Evolutionary conservation across 768 basidiomycete species (phyloP).

Genomic region (Leucocoprinus birnbaumii): DNA sequence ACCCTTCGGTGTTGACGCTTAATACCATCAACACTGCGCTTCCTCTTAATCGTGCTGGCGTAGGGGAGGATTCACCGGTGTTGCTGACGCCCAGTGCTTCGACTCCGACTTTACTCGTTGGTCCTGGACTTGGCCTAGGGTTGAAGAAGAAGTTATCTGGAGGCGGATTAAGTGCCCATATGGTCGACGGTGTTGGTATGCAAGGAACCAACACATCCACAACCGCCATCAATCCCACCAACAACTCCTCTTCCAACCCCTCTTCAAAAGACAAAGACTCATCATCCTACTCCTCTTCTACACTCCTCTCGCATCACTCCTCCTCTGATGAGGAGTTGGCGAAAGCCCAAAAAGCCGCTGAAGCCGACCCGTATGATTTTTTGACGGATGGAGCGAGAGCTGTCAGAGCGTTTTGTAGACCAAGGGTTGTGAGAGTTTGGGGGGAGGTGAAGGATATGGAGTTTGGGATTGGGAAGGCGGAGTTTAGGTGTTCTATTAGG

Average conservation of each 20-base stretch:
- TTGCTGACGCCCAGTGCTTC: slow-evolving; percentile 13
- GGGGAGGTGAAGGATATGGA: slow-evolving; percentile 63
- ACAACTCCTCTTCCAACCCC: background rate
- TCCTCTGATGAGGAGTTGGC: too few species aligned
- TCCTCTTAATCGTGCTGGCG: background rate
- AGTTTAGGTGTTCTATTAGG: slow-evolving; percentile 63
- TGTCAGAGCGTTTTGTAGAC: slow-evolving; percentile 78
- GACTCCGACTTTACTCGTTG: slow-evolving; percentile 3
- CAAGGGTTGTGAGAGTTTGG: slow-evolving; percentile 75
- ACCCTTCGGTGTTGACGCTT: background rate
- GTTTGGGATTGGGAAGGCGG: slow-evolving; percentile 73
- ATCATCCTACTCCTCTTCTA: background rate
- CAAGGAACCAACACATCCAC: background rate
- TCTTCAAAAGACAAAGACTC: background rate
- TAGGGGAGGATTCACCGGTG: background rate
- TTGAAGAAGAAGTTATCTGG: slow-evolving; percentile 6
- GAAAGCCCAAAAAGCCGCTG: slow-evolving; percentile 25
- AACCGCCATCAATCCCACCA: background rate
- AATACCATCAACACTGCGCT: background rate
- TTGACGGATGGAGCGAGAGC: slow-evolving; percentile 87
- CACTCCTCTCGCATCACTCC: background rate
- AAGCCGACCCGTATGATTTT: slow-evolving; percentile 59
- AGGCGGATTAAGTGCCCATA: background rate
- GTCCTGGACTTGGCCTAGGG: background rate
- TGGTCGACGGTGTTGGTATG: too few species aligned